Conservation (phyloP, 805 yeast species). For the Yamadazyma laniorum region DNA sequence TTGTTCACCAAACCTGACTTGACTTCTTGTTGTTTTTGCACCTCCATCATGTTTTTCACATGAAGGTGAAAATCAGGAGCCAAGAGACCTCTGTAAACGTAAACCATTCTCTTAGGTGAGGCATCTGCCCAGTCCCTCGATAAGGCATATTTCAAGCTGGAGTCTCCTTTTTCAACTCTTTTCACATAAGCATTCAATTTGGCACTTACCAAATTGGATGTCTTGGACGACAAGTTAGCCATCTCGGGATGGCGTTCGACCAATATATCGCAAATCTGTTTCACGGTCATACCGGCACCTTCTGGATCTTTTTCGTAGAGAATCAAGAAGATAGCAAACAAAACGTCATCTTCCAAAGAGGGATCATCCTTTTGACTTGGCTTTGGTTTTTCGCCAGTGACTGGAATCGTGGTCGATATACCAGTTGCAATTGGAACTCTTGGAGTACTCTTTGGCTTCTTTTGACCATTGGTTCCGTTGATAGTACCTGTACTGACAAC, state of each 20-base stretch:
- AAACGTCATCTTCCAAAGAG: conserved; percentile 70
- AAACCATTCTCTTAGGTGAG: conserved; percentile 85
- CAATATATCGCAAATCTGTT: conserved; percentile 77
- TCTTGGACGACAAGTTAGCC: conserved; percentile 76
- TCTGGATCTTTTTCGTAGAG: conserved; percentile 65
- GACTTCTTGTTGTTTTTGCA: conserved; percentile 13
- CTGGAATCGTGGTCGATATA: conserved; percentile 75
- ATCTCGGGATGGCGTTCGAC: conserved; percentile 77
- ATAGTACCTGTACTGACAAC: conserved; percentile 8
- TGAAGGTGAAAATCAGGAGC: conserved; percentile 73
- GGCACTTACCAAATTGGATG: conserved; percentile 78
- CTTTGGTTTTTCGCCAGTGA: conserved; percentile 66
- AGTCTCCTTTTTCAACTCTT: conserved; percentile 81
- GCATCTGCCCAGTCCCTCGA: conserved; percentile 92
- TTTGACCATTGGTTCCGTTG: conserved; percentile 9
- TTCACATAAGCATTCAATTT: conserved; percentile 83
- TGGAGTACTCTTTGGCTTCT: conserved; percentile 36
- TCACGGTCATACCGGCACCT: conserved; percentile 84
- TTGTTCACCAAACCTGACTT: neutral
- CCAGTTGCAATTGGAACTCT: conserved; percentile 65
- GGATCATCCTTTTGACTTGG: conserved; percentile 63
- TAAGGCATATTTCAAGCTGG: conserved; percentile 65
- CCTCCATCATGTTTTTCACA: conserved; percentile 62
- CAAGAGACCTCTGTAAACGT: conserved; percentile 75
- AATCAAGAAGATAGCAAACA: conserved; percentile 71